Conservation (phyloP, 2,329 filamentous ascomycete genomes). For the Colletotrichum sp. region DNA sequence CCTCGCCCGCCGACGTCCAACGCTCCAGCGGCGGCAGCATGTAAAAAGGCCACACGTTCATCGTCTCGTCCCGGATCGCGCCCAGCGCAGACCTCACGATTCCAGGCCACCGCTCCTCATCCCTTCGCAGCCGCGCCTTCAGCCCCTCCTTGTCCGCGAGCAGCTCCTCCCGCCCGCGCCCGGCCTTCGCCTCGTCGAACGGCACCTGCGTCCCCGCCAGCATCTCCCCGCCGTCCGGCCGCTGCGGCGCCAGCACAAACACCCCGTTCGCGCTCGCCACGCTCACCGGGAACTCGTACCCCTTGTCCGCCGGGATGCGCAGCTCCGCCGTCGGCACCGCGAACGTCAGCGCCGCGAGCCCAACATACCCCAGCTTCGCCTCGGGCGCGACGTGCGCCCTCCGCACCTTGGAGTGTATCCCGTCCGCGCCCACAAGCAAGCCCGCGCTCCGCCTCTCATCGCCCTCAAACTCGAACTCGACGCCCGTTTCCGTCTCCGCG, state of each 20-base stretch:
- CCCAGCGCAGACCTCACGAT: constrained; percentile 39
- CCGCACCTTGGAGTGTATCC: constrained; percentile 63
- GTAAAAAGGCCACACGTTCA: constrained; percentile 57
- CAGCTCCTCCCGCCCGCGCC: constrained; percentile 45
- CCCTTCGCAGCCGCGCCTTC: constrained; percentile 36
- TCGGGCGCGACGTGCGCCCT: constrained; percentile 52
- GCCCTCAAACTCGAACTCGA: constrained; percentile 53
- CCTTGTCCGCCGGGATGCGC: constrained; percentile 28
- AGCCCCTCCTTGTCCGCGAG: constrained; percentile 41
- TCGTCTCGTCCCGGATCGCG: constrained; percentile 30
- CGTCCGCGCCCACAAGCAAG: constrained; percentile 62
- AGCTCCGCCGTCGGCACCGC: constrained; percentile 41
- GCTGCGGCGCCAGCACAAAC: constrained; percentile 56
- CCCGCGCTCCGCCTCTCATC: constrained; percentile 42
- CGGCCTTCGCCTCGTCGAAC: constrained; percentile 38
- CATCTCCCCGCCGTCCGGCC: constrained; percentile 43
- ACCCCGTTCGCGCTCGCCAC: constrained; percentile 49
- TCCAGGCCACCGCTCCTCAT: constrained; percentile 39
- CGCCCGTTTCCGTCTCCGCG: constrained; percentile 40
- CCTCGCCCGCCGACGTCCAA: constrained; percentile 41
- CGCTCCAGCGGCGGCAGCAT: constrained; percentile 49
- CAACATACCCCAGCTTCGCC: constrained; percentile 53
- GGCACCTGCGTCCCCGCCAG: constrained; percentile 44
- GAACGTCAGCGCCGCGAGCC: constrained; percentile 45
- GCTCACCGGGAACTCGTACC: constrained; percentile 46